Base-by-base conservation (phyloP, 148 eudicot genomes). In the Rheum nobile region DNA sequence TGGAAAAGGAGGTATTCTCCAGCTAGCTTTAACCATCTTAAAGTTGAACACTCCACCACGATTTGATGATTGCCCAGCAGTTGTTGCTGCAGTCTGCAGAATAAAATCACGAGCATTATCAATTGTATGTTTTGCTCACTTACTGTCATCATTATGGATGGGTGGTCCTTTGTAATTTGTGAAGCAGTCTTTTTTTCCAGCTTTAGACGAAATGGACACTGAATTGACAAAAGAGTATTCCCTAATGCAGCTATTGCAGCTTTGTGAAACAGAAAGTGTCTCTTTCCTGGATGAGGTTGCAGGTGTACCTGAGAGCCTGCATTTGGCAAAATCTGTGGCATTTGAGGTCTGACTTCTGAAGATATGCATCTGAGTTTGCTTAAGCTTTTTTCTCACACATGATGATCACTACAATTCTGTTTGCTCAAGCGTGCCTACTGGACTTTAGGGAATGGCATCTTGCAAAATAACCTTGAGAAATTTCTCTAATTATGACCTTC, bases 211-310 rank as follows among this genome's bases (percentile, higher is more conserved):
- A 16, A 32, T 19, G 7, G 41, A 73, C 29, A n/a, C 24, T 73
- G 38, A 28, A 50, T 73, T 47, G 10, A 48, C 63, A 5, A 57
- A n/a, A 29, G 21, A 74, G 35, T 28, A 28, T 75, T 67, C 28
- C 63, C 44, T 61, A 3, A n/a, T 82, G 84, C 88, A 96, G 99
- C 86, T 96, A 71, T 80, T 90, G 85, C 77, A 89, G 81, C 97
- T 96, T 21, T 92, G 99, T 80, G 99, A 96, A 88, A 88, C 86
- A 73, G 99, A 96, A 79, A 87, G 84, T 67, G 77, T 86, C 21
- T 88, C 99, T 72, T 96, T 87, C 86, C 73, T 96, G 84, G 99
- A 96, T 82, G 97, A 87, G 79, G 90, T 90, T 71, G 94, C 94
- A 75, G 86, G 84, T 79, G 84, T 85, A 75, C 83, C 94, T 16